These are phyloP conservation scores for Gossypium thurberi DNA, from an alignment of 345 rosid species.

Conservation along the genomic window DNA sequence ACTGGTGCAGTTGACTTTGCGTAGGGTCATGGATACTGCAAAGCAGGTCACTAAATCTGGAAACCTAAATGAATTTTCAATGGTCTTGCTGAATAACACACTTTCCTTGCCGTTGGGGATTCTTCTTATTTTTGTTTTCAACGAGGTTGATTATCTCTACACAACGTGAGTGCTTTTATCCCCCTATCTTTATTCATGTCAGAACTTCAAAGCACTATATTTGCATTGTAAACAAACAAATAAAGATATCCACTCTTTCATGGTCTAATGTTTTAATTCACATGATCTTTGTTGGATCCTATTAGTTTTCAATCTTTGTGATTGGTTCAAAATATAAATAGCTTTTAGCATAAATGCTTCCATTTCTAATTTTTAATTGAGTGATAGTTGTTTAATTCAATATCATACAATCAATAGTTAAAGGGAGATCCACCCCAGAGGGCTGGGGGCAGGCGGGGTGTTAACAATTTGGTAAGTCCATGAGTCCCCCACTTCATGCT, in stretches of 20 bases:
- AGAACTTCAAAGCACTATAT: neutral
- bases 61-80: slow-evolving; percentile 87
- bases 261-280: neutral
- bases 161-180: slow-evolving; percentile 51
- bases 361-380: neutral
- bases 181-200: slow-evolving; percentile 1
- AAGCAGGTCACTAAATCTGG: slow-evolving; percentile 88
- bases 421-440: neutral
- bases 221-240: neutral
- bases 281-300: neutral
- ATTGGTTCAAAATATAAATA: neutral
- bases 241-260: neutral
- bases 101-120: slow-evolving; percentile 87
- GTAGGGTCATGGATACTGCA: slow-evolving; percentile 95
- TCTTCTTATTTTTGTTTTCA: slow-evolving; percentile 65
- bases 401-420: neutral
- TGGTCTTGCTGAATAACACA: slow-evolving; percentile 92
- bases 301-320: neutral
- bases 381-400: neutral
- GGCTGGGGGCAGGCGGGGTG: neutral
- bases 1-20: slow-evolving; percentile 71
- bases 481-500: neutral
- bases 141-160: slow-evolving; percentile 75
- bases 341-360: neutral
- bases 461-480: neutral